Percentiles rank a stretch among this genome's conserved stretches.
These are phyloP conservation scores for Fusarium sp. DNA, from an alignment of 2,329 filamentous ascomycete genomes.

Conservation along the genomic window DNA sequence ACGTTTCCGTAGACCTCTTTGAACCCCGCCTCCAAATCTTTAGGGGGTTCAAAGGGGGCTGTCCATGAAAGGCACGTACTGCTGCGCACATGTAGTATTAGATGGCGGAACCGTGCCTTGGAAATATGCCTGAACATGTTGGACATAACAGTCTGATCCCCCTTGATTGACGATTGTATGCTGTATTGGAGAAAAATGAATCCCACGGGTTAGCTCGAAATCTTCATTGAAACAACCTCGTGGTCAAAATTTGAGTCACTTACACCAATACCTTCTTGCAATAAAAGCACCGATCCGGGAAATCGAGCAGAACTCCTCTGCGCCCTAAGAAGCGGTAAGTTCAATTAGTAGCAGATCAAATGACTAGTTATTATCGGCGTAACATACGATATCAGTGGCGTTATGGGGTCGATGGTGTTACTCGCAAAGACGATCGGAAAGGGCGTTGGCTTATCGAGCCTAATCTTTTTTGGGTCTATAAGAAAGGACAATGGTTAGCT, in stretches of 20 bases:
- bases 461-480: neutral
- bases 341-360: no score
- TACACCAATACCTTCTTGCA: neutral
- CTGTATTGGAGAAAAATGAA: neutral
- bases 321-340: neutral
- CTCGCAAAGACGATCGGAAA: neutral
- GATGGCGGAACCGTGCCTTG: neutral
- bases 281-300: neutral
- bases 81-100: neutral
- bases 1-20: no score
- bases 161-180: neutral
- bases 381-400: neutral
- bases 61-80: neutral
- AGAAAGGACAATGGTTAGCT: no score
- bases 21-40: no score
- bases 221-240: neutral
- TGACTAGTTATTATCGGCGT: no score
- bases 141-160: neutral
- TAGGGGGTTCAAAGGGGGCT: no score
- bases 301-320: neutral
- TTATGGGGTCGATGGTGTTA: constrained; percentile 2
- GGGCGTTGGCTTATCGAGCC: neutral
- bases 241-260: neutral
- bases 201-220: neutral
- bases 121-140: neutral